Evolutionary conservation across 176 grass and related monocot species (phyloP), one percentile per base, ranked within the genome.

Genomic region (Ensete glaucum): DNA sequence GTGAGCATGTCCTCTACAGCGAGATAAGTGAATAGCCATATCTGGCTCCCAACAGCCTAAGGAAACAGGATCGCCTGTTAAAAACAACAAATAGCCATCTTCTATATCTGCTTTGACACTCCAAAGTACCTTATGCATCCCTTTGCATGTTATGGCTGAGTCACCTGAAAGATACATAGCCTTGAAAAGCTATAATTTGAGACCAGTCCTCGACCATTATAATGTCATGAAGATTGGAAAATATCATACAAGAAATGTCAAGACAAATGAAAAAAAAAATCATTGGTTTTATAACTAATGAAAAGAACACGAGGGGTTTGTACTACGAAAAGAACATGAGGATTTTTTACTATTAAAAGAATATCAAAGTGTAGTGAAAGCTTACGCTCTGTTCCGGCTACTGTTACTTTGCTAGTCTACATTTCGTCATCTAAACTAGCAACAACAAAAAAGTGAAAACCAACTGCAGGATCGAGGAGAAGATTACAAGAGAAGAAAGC

Each of bases 11-110:
- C 85, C 80, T 72, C 68, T 67, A 63, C 78, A 96, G 66, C 83
- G 84, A 76, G 80, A 71, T 53, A 97, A 89, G 67, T 83, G 83
- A 93, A 93, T 72, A 78, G 90, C 88, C 85, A 85, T 88, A 73
- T 83, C 77, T 29, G 88, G 85, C 64, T 90, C 90, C 94, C 94
- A 97, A 72, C 87, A 91, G 64, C 94, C 94, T 74, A 97, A 78
- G 50, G 84, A 81, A 82, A 97, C 82, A 11, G 85, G 94, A 62
- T 93, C 90, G 9, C 93, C 94, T 53, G 90, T 97, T 24, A 97
- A 15, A 49, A 88, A 91, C 62, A 97, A 77, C 67, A 85, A 68
- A 62, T 82, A 86, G 65, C 87, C 88, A 87, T 93, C 85, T 54
- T 68, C 34, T 20, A 97, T 74, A 82, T 97, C 90, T 60, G 88